Evolutionary conservation across 2,329 filamentous ascomycete species (phyloP).

Genomic region (Tolypocladium guangdongense): DNA sequence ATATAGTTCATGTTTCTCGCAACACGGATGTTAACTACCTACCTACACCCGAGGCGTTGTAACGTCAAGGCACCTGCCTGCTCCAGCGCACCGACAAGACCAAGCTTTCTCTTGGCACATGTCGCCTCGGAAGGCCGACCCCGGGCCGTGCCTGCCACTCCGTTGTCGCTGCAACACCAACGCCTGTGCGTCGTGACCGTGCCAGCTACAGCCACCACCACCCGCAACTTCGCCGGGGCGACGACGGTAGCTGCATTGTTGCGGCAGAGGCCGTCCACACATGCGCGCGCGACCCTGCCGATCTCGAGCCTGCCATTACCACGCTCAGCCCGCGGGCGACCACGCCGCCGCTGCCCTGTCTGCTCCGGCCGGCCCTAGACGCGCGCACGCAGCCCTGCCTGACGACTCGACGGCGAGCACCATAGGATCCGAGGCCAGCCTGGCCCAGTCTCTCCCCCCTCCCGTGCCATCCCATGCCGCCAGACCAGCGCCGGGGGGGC

Average conservation of each 20-base stretch:
- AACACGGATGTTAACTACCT: no score
- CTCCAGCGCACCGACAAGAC: not conserved
- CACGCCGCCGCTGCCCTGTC: not conserved
- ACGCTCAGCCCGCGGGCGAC: not conserved
- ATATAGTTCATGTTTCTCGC: not conserved
- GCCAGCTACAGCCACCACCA: not conserved
- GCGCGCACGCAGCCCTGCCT: not conserved
- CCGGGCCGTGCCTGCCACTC: not conserved
- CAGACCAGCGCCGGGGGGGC: conserved; percentile 7
- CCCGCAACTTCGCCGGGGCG: not conserved
- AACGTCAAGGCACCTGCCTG: no score
- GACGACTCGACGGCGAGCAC: not conserved
- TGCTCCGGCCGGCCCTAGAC: not conserved
- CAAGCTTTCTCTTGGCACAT: conserved; percentile 6
- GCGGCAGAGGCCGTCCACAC: not conserved
- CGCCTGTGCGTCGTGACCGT: not conserved
- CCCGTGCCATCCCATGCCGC: conserved; percentile 15
- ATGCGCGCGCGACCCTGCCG: not conserved
- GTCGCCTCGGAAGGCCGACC: not conserved
- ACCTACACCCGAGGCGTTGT: no score
- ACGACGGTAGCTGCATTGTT: not conserved
- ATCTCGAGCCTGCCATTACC: not conserved
- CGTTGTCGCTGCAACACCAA: not conserved
- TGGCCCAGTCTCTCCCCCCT: not conserved
- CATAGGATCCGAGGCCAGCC: not conserved